phyloP scores from a whole-genome alignment of 2,329 filamentous ascomycete genomes.

The Paracamarosporium sp. region DNA sequence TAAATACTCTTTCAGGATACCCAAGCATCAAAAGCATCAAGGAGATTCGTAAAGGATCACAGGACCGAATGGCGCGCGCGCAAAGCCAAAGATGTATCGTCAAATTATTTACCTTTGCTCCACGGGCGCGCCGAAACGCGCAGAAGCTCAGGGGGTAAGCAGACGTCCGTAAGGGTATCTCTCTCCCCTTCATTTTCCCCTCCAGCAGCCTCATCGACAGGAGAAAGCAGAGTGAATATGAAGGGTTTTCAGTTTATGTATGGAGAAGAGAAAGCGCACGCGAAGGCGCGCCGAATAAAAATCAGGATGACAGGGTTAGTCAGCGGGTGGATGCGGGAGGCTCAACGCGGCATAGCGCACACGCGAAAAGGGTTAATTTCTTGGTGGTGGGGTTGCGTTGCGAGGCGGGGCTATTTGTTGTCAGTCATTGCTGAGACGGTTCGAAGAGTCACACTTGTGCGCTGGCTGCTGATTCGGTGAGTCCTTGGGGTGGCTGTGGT shows the following conservation, averaged over 20 bases:
- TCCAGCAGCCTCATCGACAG: conserved; percentile 65
- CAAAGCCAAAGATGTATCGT: conserved; percentile 47
- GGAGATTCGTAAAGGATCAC: neutral
- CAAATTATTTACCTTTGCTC: conserved; percentile 56
- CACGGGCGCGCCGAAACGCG: conserved; percentile 36
- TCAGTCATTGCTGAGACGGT: neutral
- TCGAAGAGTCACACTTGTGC: neutral
- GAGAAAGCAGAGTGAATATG: conserved; percentile 74
- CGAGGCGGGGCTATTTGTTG: conserved; percentile 7
- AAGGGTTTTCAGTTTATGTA: conserved; percentile 53
- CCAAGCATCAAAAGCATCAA: neutral
- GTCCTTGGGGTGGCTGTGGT: neutral
- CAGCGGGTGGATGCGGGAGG: conserved; percentile 22
- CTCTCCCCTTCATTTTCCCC: conserved; percentile 73
- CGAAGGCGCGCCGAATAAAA: conserved; percentile 23
- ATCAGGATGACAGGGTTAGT: conserved; percentile 32
- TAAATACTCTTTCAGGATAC: no score
- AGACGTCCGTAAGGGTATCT: conserved; percentile 47
- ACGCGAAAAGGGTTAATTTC: neutral
- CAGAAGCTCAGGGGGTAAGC: conserved; percentile 66
- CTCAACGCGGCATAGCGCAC: neutral
- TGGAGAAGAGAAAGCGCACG: conserved; percentile 34
- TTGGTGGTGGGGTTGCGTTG: conserved; percentile 11
- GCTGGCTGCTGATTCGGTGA: neutral
- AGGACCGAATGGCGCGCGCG: neutral